Evolutionary conservation across 2,329 filamentous ascomycete genomes (phyloP).

Genomic region (Fusarium sp.): DNA sequence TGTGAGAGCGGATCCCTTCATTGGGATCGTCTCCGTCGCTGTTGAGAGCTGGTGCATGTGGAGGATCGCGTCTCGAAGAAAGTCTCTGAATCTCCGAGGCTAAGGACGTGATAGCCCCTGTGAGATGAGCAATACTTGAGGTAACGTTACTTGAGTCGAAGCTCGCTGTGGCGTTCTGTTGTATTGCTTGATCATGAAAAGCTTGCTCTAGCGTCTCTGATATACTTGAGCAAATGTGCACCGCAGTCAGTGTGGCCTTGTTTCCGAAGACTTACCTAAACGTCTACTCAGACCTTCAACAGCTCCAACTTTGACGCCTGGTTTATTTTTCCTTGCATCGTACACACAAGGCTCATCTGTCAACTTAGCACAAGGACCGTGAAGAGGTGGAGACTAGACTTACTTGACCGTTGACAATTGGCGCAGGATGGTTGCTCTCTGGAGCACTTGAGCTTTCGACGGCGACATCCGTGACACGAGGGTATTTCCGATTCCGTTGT

Average conservation of each 20-base stretch:
- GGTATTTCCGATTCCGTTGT: not conserved
- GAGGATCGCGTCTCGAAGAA: not conserved
- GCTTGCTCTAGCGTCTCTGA: not conserved
- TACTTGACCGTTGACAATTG: not conserved
- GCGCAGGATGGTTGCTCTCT: constrained; percentile 1
- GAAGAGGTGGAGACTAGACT: not conserved
- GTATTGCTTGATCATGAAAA: constrained; percentile 1
- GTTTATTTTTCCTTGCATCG: constrained; percentile 25
- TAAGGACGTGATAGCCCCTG: not conserved
- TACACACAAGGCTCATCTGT: constrained; percentile 19
- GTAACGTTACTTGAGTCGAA: not conserved
- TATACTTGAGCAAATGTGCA: not conserved
- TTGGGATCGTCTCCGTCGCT: not conserved
- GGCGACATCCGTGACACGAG: constrained; percentile 1
- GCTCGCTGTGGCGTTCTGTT: not conserved
- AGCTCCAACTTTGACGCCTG: constrained; percentile 18
- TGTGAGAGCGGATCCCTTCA: not conserved
- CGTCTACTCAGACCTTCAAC: constrained; percentile 18
- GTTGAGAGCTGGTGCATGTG: not conserved
- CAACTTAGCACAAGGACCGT: not conserved
- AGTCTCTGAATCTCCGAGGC: not conserved
- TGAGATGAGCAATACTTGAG: not conserved
- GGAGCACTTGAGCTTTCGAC: not conserved
- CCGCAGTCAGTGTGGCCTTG: too few relatives aligned
- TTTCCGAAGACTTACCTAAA: constrained; percentile 3